Conservation (phyloP, 495 filamentous ascomycete genomes). For the Oidiodendron maius region DNA sequence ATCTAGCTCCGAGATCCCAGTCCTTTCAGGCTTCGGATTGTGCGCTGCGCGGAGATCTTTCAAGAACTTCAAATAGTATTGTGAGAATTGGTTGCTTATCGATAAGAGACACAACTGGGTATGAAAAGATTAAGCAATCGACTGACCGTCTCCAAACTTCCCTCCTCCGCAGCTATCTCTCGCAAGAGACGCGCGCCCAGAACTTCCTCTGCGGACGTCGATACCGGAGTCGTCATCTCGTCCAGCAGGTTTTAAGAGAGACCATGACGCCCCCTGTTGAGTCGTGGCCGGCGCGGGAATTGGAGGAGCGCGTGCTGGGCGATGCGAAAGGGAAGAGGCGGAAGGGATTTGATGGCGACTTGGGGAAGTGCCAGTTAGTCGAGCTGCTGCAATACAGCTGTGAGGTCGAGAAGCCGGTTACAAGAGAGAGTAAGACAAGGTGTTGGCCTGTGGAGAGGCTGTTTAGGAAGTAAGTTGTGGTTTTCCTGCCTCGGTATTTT, state of each 20-base stretch:
- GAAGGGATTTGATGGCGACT: constrained; percentile 45
- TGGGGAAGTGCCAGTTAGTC: constrained; percentile 64
- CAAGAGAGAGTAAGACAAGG: constrained; percentile 47
- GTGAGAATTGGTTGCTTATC: constrained; percentile 5
- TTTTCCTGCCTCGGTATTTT: not conserved
- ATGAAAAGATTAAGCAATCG: constrained; percentile 8
- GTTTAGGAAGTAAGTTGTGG: constrained; percentile 67
- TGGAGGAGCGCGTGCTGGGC: constrained; percentile 44
- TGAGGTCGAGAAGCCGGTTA: constrained; percentile 49
- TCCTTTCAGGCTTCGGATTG: constrained; percentile 11
- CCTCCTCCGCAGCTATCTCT: constrained; percentile 52
- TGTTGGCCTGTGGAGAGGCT: constrained; percentile 72
- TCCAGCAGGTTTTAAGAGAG: not conserved
- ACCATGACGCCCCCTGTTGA: constrained; percentile 57
- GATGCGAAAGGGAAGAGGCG: constrained; percentile 37
- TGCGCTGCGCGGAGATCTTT: constrained; percentile 37
- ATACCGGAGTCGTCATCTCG: constrained; percentile 11
- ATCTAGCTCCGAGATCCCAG: constrained; percentile 34
- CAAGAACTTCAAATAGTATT: constrained; percentile 29
- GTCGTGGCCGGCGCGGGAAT: constrained; percentile 46
- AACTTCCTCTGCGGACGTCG: constrained; percentile 29
- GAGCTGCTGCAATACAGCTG: constrained; percentile 83
- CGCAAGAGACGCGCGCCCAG: constrained; percentile 58
- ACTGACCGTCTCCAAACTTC: constrained; percentile 60
- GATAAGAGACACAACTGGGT: constrained; percentile 33